phyloP scores from a whole-genome alignment of 192 early-diverging fungal species.

The Dimargaris cristalligena region DNA sequence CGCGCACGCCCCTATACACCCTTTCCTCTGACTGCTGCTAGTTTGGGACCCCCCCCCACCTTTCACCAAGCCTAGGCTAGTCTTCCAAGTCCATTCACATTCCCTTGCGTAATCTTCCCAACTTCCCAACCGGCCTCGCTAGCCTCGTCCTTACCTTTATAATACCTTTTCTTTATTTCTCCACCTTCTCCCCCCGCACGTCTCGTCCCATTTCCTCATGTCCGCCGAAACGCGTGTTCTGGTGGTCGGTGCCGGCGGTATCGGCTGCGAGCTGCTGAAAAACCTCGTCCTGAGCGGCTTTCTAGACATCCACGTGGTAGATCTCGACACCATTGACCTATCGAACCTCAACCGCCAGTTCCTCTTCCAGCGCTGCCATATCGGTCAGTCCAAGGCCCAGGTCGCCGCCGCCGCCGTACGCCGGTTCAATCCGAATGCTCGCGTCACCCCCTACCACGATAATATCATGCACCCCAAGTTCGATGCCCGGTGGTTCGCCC shows the following conservation, averaged over 20 bases:
- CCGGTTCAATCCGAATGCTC: conserved; percentile 62
- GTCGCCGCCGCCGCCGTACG: conserved; percentile 72
- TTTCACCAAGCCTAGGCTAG: no score
- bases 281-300: conserved; percentile 84
- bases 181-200: neutral
- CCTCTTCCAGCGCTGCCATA: conserved; percentile 86
- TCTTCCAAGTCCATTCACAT: neutral
- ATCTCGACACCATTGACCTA: conserved; percentile 96
- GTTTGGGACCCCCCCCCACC: no score
- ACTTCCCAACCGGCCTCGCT: no score
- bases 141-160: neutral
- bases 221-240: conserved; percentile 24
- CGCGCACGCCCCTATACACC: neutral
- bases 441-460: conserved; percentile 55
- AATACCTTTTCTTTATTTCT: neutral
- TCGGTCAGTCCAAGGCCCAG: conserved; percentile 80
- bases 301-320: conserved; percentile 65
- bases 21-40: no score
- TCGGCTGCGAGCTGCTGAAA: conserved; percentile 97
- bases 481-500: conserved; percentile 69
- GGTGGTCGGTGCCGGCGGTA: conserved; percentile 80
- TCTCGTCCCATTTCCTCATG: neutral
- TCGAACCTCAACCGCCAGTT: conserved; percentile 99
- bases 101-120: neutral
- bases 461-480: conserved; percentile 82